Evolutionary conservation across 1,284 basidiomycete genomes (phyloP).

Genomic region (Ustilago curta): DNA sequence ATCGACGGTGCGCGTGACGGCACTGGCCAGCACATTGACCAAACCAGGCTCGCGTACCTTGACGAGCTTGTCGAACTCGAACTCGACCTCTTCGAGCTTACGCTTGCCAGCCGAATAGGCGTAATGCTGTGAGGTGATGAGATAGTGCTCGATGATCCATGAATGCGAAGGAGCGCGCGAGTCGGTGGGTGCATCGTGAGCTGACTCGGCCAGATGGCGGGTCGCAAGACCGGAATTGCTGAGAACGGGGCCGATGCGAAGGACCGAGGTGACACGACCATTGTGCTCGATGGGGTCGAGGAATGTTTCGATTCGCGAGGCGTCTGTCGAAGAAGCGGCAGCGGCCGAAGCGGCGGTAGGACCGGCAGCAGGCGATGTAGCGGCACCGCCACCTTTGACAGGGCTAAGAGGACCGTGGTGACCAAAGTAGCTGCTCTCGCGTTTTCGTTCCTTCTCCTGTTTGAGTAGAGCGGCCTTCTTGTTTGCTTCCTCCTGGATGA

Average conservation of each 20-base stretch:
- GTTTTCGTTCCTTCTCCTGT: slow-evolving; percentile 50
- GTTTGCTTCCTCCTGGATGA: slow-evolving; percentile 58
- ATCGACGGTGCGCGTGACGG: slow-evolving; percentile 46
- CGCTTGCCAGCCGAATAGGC: slow-evolving; percentile 53
- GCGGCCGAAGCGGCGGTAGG: slow-evolving; percentile 6
- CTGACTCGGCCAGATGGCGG: slow-evolving; percentile 49
- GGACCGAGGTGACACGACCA: slow-evolving; percentile 36
- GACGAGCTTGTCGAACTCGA: slow-evolving; percentile 57
- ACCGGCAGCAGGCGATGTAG: slow-evolving; percentile 1
- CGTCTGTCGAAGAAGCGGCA: slow-evolving; percentile 8
- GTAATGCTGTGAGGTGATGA: slow-evolving; percentile 60
- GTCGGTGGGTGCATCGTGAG: slow-evolving; percentile 45
- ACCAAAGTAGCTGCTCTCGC: slow-evolving; percentile 39
- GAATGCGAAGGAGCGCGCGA: slow-evolving; percentile 30
- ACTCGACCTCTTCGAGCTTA: slow-evolving; percentile 66
- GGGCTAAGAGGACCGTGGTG: slow-evolving; percentile 33
- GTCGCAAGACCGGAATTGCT: slow-evolving; percentile 38
- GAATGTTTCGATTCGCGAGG: slow-evolving; percentile 52
- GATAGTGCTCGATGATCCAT: slow-evolving; percentile 60
- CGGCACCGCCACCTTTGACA: slow-evolving; percentile 7
- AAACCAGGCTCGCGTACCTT: slow-evolving; percentile 50
- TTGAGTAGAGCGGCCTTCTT: slow-evolving; percentile 55
- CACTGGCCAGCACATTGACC: slow-evolving; percentile 57
- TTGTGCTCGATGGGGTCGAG: slow-evolving; percentile 57
- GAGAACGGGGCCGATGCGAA: slow-evolving; percentile 60